Evolutionary conservation across 176 grass and related monocot genomes (phyloP), one percentile per base, ranked within the genome.

Genomic region (Oryza australiensis): DNA sequence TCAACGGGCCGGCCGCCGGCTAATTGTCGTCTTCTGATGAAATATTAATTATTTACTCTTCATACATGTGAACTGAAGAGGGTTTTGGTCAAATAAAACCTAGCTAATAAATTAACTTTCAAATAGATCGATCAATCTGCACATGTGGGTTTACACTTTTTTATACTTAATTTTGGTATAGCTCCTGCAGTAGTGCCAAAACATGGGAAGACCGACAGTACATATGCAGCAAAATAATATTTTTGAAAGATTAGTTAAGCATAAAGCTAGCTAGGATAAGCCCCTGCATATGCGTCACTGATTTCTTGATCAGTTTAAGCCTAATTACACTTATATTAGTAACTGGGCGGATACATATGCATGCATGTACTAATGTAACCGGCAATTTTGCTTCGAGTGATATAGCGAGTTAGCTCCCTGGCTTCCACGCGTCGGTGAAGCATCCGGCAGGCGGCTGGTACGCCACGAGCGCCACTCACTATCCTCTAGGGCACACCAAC

Each of bases 401-500:
- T n/a, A n/a, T 46, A 42, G 49, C 16, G 8, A 7, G 18, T 8
- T 24, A 60, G 55, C 69, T 37, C 35, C 26, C 23, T 29, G 1
- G 49, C 20, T 18, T 85, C 82, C 87, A 89, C 87, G 87, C 64
- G 87, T 85, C 87, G 26, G 29, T 14, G 62, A 66, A 22, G 53
- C 30, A 26, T 75, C 64, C 71, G 77, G 87, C 76, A 70, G 82
- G 70, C 87, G 87, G 87, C 82, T 51, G 49, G 63, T 18, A 48
- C 76, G 64, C 87, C 62, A 80, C 40, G 30, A 46, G 46, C 62
- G 66, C 26, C 59, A 67, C 80, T 42, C 80, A 27, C 74, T 40
- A 40, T 40, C 38, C 38, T 74, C 86, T 62, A 79, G 68, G 75
- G 26, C 64, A 55, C 62, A 67, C 33, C 76, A 88, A 83, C 69